Base-by-base conservation (phyloP, 208 protist species). In the Leishmania gerbilli region DNA sequence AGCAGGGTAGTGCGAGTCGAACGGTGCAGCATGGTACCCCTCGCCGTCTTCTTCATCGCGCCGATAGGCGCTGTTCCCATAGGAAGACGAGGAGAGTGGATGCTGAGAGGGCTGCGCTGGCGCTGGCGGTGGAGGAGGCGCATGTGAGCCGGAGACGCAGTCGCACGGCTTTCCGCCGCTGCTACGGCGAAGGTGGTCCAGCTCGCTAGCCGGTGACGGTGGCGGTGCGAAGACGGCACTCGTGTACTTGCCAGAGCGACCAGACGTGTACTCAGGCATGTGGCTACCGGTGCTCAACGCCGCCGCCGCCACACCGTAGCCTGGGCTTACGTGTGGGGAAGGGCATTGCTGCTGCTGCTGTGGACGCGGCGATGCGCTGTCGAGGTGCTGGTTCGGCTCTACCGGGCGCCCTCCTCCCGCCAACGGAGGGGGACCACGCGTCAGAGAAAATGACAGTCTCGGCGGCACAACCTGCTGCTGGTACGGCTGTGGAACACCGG, bases 231-330 rank as follows among this genome's bases (percentile, higher is more conserved):
- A 4, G 40, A 56, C 71, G 19, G 69, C 55, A 3, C 24, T 24
- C 27, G 77, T 80, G 76, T 77, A 78, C 81, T 78, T 78, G 71
- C 81, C 74, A 62, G 77, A 80, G 49, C 81, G 76, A 27, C 49
- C 81, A 31, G 81, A 78, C 19, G 71, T 84, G 81, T 80, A 65
- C 21, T 76, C 71, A n/a, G 58, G 60, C 56, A 74, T 72, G n/a
- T 11, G n/a, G 8, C 47, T 56, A 55, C 76, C 79, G 75, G 42
- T 84, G 19, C 42, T 19, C 1, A 53, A 40, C 40, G 27, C 76
- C 3, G 62, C 17, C 11, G 81, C 62, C 21, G 56, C 27, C 9
- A 56, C 55, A 34, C 34, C 9, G 51, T 37, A 13, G 42, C 21
- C 34, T 34, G 56, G 1, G 11, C 49, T 42, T 64, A 55, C 67